phyloP scores from a whole-genome alignment of 495 filamentous ascomycete species.

The Aspergillus cavernicola region DNA sequence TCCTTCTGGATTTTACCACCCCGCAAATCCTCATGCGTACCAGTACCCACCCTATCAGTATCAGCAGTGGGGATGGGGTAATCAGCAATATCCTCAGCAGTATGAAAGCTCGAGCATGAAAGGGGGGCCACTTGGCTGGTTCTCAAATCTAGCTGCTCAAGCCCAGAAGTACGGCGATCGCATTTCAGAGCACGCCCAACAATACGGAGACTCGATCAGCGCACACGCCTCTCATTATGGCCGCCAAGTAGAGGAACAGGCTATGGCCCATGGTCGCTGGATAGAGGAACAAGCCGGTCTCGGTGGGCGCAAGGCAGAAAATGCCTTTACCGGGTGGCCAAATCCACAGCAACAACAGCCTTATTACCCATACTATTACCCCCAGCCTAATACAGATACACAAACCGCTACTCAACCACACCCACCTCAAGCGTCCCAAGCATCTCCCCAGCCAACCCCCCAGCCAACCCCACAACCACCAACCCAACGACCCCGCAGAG shows the following conservation, averaged over 20 bases:
- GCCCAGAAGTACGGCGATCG: constrained; percentile 46
- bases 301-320: constrained; percentile 26
- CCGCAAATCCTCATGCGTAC: constrained; percentile 19
- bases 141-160: constrained; percentile 33
- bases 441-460: background rate
- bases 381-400: constrained; percentile 3
- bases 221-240: constrained; percentile 41
- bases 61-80: constrained; percentile 36
- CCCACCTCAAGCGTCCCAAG: background rate
- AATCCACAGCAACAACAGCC: constrained; percentile 7
- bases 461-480: constrained; percentile 6
- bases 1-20: constrained; percentile 19
- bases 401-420: background rate
- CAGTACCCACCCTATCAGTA: constrained; percentile 27
- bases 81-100: constrained; percentile 25
- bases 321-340: constrained; percentile 16
- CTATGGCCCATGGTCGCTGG: constrained; percentile 40
- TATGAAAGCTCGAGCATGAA: constrained; percentile 24
- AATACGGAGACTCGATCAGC: constrained; percentile 41
- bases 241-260: constrained; percentile 40
- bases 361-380: constrained; percentile 13
- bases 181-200: constrained; percentile 38
- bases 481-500: constrained; percentile 25
- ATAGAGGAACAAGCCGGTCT: constrained; percentile 39
- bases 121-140: constrained; percentile 34